phyloP scores from a whole-genome alignment of 1,284 basidiomycete genomes.

The Sporisorium scitamineum region DNA sequence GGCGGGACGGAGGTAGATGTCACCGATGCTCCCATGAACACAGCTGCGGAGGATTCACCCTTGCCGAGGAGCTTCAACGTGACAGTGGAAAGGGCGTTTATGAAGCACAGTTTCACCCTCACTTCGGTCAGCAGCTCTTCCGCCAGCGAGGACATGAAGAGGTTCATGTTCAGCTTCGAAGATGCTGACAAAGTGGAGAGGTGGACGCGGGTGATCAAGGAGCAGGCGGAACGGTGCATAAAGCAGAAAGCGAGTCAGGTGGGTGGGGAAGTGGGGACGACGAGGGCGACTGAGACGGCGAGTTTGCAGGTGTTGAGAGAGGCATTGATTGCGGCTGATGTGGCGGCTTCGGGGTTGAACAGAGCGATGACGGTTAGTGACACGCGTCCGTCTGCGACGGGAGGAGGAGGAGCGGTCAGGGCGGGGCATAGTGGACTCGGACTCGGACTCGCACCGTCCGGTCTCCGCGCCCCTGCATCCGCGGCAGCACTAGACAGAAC shows the following conservation, averaged over 20 bases:
- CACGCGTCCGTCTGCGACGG: background rate
- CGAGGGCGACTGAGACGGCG: slow-evolving; percentile 30
- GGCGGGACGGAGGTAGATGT: slow-evolving; percentile 34
- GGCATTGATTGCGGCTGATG: slow-evolving; percentile 39
- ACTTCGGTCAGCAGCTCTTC: slow-evolving; percentile 2
- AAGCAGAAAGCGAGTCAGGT: slow-evolving; percentile 13
- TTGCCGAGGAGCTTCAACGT: slow-evolving; percentile 52
- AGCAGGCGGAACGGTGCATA: slow-evolving; percentile 12
- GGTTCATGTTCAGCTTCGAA: slow-evolving; percentile 61
- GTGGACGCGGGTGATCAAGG: slow-evolving; percentile 27
- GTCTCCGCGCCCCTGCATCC: background rate
- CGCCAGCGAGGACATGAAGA: slow-evolving; percentile 13
- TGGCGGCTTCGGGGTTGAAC: slow-evolving; percentile 1
- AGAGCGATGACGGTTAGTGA: slow-evolving; percentile 22
- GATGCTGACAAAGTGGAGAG: slow-evolving; percentile 16
- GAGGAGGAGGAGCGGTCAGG: background rate
- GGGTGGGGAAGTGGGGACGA: background rate
- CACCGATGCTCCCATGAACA: background rate
- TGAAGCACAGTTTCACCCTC: slow-evolving; percentile 57
- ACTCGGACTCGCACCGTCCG: background rate
- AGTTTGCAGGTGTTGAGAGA: slow-evolving; percentile 55
- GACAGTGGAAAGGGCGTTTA: slow-evolving; percentile 58
- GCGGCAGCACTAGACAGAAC: slow-evolving; percentile 33
- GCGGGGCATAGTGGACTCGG: slow-evolving; percentile 4
- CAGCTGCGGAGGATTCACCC: slow-evolving; percentile 12